phyloP scores from a whole-genome alignment of 805 yeast species.

The Saturnispora kantuleensis region DNA sequence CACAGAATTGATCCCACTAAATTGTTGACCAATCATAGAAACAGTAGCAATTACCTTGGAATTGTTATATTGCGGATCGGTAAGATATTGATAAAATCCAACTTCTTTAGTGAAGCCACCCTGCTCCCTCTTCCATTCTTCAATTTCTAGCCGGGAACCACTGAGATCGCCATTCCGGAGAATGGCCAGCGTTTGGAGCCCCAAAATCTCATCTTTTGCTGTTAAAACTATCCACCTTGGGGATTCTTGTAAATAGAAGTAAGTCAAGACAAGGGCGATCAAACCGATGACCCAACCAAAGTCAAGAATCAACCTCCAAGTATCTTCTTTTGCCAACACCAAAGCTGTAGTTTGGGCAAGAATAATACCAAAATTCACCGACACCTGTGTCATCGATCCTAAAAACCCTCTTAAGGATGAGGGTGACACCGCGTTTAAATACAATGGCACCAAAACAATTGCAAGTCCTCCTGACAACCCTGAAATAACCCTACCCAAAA shows the following conservation, averaged over 20 bases:
- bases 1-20: conserved; percentile 87
- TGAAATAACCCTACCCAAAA: conserved; percentile 62
- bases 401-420: conserved; percentile 56
- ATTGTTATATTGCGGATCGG: conserved; percentile 39
- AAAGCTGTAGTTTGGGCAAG: conserved; percentile 70
- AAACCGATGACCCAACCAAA: conserved; percentile 49
- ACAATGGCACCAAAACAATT: conserved; percentile 76
- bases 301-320: conserved; percentile 70
- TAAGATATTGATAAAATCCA: conserved; percentile 35
- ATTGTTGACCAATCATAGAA: conserved; percentile 76
- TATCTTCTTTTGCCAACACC: conserved; percentile 47
- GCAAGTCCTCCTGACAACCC: conserved; percentile 87
- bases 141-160: conserved; percentile 18
- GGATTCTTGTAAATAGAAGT: conserved; percentile 51
- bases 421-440: conserved; percentile 75
- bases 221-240: conserved; percentile 66
- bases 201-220: conserved; percentile 28
- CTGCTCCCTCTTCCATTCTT: conserved; percentile 24
- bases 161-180: conserved; percentile 22
- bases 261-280: conserved; percentile 34
- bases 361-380: conserved; percentile 77
- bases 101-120: conserved; percentile 17
- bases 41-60: conserved; percentile 61
- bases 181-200: conserved; percentile 27
- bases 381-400: conserved; percentile 86